Percentiles rank a stretch among this genome's conserved stretches.
These are phyloP conservation scores for Crithidia bombi DNA, from an alignment of 208 protist genomes.

Conservation along the genomic window DNA sequence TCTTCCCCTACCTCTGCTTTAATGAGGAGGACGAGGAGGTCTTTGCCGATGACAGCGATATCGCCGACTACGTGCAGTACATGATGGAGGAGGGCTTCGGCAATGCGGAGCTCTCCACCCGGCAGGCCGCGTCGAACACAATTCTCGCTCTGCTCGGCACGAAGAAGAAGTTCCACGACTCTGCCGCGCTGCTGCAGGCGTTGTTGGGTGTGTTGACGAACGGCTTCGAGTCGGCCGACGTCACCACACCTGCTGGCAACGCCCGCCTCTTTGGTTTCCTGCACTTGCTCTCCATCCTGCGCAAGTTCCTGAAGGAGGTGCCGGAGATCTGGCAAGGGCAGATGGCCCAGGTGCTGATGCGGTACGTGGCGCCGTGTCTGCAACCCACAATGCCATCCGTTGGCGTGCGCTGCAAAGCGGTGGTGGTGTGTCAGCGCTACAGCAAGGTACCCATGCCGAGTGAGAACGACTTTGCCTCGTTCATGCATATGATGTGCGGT, in stretches of 20 bases:
- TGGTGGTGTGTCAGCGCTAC: slow-evolving; percentile 86
- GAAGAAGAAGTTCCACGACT: slow-evolving; percentile 80
- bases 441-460: slow-evolving; percentile 77
- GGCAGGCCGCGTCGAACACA: slow-evolving; percentile 78
- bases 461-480: slow-evolving; percentile 76
- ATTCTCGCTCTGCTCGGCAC: slow-evolving; percentile 72
- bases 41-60: slow-evolving; percentile 70
- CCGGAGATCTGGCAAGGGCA: slow-evolving; percentile 75
- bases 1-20: slow-evolving; percentile 87
- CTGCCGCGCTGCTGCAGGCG: slow-evolving; percentile 65
- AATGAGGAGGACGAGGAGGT: slow-evolving; percentile 80
- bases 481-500: slow-evolving; percentile 72
- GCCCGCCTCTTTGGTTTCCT: slow-evolving; percentile 80
- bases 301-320: slow-evolving; percentile 76
- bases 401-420: slow-evolving; percentile 80
- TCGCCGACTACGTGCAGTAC: slow-evolving; percentile 84
- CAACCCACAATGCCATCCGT: slow-evolving; percentile 47
- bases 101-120: slow-evolving; percentile 70
- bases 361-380: slow-evolving; percentile 78
- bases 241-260: slow-evolving; percentile 48
- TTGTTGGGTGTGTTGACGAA: slow-evolving; percentile 58
- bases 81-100: slow-evolving; percentile 83
- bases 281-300: slow-evolving; percentile 79
- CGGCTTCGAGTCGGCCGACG: slow-evolving; percentile 62
- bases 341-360: slow-evolving; percentile 81